These are phyloP conservation scores for Magnolia officinalis DNA, from an alignment of 164 flowering plant genomes.

Conservation along the genomic window DNA sequence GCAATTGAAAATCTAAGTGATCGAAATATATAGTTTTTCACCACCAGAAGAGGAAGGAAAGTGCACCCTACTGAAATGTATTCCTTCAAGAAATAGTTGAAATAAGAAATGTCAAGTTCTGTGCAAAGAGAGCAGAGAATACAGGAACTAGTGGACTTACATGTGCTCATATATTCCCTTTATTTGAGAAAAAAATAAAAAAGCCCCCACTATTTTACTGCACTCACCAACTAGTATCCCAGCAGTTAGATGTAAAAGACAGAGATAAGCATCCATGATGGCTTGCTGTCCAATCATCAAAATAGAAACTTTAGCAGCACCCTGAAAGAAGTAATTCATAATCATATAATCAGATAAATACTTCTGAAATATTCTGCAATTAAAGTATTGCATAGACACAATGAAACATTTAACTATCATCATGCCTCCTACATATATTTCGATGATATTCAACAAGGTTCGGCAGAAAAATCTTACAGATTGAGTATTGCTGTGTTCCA, in stretches of 20 bases:
- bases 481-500: conserved; percentile 97
- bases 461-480: conserved; percentile 56
- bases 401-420: background rate
- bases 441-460: background rate
- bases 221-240: conserved; percentile 92
- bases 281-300: conserved; percentile 95
- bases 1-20: background rate
- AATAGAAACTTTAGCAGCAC: conserved; percentile 96
- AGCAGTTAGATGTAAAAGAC: conserved; percentile 94
- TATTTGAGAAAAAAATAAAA: too few species aligned
- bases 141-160: too few species aligned
- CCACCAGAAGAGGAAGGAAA: too few species aligned
- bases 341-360: conserved; percentile 7
- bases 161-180: too few species aligned
- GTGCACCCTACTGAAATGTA: too few species aligned
- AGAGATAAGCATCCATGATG: conserved; percentile 97
- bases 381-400: background rate
- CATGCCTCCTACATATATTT: background rate
- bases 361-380: background rate
- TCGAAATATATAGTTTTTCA: background rate
- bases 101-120: too few species aligned
- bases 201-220: background rate
- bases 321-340: conserved; percentile 39
- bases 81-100: too few species aligned
- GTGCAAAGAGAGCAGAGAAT: too few species aligned